phyloP scores from a whole-genome alignment of 2,329 filamentous ascomycete species.

The Didymosphaeria variabile region DNA sequence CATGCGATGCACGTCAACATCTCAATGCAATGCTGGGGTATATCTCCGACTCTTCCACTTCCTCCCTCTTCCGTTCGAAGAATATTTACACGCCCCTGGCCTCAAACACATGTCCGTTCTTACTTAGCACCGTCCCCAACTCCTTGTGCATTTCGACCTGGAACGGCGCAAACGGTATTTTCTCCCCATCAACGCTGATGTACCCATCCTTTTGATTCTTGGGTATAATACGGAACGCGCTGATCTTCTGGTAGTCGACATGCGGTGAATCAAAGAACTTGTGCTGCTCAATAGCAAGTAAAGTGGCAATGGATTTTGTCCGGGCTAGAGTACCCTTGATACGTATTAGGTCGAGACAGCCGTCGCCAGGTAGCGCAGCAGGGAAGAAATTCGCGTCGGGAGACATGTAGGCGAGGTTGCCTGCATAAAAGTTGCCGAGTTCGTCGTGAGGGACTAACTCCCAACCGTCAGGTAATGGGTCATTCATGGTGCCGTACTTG shows the following conservation, averaged over 20 bases:
- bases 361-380: conserved; percentile 82
- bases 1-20: background rate
- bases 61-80: background rate
- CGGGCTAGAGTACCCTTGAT: conserved; percentile 79
- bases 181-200: conserved; percentile 94
- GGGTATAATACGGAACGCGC: conserved; percentile 86
- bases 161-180: conserved; percentile 84
- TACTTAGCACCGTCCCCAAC: conserved; percentile 85
- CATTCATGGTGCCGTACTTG: conserved; percentile 80
- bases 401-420: conserved; percentile 95
- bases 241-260: conserved; percentile 83
- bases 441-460: conserved; percentile 75
- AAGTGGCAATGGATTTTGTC: conserved; percentile 71
- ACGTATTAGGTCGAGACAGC: conserved; percentile 83
- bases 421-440: conserved; percentile 91
- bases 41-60: background rate
- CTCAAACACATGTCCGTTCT: conserved; percentile 76
- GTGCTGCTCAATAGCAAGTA: conserved; percentile 76
- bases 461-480: conserved; percentile 81
- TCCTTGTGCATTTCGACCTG: conserved; percentile 88
- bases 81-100: conserved; percentile 48
- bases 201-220: conserved; percentile 70
- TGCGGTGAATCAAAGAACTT: conserved; percentile 81
- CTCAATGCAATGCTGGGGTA: background rate
- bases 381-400: conserved; percentile 88